phyloP scores from a whole-genome alignment of 2,329 filamentous ascomycete genomes.

The Cytospora mali region DNA sequence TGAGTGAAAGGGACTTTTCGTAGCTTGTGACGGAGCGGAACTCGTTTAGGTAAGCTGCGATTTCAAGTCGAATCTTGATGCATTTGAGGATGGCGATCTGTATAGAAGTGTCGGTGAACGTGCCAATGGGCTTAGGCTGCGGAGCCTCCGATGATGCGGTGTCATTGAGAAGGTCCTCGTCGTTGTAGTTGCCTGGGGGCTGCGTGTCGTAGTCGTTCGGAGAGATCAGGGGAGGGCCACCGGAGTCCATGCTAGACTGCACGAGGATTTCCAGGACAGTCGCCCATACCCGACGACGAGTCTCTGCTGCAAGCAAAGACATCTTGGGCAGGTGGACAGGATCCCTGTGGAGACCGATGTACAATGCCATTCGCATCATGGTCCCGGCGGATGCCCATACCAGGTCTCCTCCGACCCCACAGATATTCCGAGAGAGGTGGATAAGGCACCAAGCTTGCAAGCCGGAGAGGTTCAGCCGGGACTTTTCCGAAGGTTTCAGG shows the following conservation, averaged over 20 bases:
- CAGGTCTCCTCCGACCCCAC: conserved; percentile 47
- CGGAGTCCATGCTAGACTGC: conserved; percentile 49
- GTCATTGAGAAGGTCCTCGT: conserved; percentile 42
- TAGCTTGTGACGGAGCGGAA: conserved; percentile 48
- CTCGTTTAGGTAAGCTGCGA: conserved; percentile 51
- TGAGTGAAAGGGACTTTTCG: conserved; percentile 50
- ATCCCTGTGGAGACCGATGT: conserved; percentile 55
- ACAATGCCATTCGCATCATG: conserved; percentile 49
- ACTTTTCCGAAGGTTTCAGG: conserved; percentile 56
- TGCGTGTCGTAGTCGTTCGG: conserved; percentile 51
- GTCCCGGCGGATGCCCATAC: conserved; percentile 51
- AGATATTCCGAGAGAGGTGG: conserved; percentile 44
- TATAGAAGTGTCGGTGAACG: conserved; percentile 54
- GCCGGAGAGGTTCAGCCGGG: conserved; percentile 50
- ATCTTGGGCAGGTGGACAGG: conserved; percentile 43
- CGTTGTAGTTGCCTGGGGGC: conserved; percentile 52
- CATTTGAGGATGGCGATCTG: conserved; percentile 50
- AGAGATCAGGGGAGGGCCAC: conserved; percentile 49
- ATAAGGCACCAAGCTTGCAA: conserved; percentile 52
- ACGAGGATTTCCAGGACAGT: conserved; percentile 53
- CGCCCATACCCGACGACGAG: conserved; percentile 55
- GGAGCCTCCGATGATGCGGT: conserved; percentile 35
- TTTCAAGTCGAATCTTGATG: conserved; percentile 46
- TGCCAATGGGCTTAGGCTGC: conserved; percentile 31
- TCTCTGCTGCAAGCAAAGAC: conserved; percentile 44